These are phyloP conservation scores for Coemansia sp. DNA, from an alignment of 192 early-diverging fungal genomes.

Conservation along the genomic window DNA sequence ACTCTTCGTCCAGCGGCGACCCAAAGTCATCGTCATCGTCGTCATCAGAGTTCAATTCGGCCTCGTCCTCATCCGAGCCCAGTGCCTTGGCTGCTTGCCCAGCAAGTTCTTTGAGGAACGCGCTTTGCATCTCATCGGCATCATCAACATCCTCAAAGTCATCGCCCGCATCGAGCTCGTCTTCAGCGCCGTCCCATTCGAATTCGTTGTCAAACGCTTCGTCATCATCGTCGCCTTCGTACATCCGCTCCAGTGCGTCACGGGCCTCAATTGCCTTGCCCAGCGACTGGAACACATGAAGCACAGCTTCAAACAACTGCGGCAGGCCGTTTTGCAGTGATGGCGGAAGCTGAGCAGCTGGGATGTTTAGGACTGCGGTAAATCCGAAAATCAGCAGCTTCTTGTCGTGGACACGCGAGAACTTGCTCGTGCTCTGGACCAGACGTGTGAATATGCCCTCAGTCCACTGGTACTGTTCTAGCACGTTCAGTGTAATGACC, in stretches of 20 bases:
- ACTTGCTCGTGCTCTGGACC: conserved; percentile 70
- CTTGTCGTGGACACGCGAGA: conserved; percentile 90
- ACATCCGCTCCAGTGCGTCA: conserved; percentile 47
- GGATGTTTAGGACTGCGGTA: conserved; percentile 70
- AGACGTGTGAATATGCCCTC: conserved; percentile 78
- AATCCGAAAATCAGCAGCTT: conserved; percentile 85
- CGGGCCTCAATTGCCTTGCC: conserved; percentile 57
- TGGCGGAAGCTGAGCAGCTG: conserved; percentile 67
- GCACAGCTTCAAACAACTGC: conserved; percentile 69
- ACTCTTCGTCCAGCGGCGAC: conserved; percentile 72
- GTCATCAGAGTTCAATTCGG: conserved; percentile 23
- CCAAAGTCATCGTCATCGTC: conserved; percentile 68
- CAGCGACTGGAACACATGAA: conserved; percentile 75
- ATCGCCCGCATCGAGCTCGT: conserved; percentile 51
- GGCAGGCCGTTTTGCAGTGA: conserved; percentile 72
- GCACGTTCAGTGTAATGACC: conserved; percentile 63
- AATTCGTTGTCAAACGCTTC: conserved; percentile 25
- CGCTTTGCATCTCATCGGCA: conserved; percentile 61
- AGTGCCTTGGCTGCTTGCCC: conserved; percentile 53
- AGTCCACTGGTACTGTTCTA: conserved; percentile 79
- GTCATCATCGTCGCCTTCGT: conserved; percentile 42
- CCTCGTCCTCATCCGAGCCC: conserved; percentile 42
- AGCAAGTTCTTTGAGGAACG: conserved; percentile 64
- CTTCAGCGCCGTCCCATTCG: conserved; percentile 44
- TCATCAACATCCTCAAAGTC: conserved; percentile 65